These are phyloP conservation scores for Conticribra weissflogii DNA, from an alignment of 108 stramenopile species.

Conservation along the genomic window DNA sequence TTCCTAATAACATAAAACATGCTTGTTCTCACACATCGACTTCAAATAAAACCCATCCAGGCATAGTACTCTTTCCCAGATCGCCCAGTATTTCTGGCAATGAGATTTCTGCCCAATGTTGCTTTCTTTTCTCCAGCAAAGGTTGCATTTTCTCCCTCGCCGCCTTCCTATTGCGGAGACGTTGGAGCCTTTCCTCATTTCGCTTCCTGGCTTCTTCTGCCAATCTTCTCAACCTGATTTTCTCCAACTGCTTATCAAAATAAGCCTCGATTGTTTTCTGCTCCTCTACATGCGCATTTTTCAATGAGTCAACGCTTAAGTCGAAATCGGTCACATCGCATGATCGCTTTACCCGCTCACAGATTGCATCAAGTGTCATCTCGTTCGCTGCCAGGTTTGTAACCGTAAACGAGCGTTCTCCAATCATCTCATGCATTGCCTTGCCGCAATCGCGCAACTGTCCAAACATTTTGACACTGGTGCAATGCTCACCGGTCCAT, in stretches of 20 bases:
- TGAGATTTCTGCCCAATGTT: slow-evolving; percentile 22
- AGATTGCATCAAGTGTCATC: slow-evolving; percentile 23
- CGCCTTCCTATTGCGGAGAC: slow-evolving; percentile 13
- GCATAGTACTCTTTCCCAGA: slow-evolving; percentile 19
- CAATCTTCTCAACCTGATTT: slow-evolving; percentile 7
- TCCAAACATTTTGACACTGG: slow-evolving; percentile 21
- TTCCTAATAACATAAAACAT: too few species aligned
- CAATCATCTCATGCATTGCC: slow-evolving; percentile 24
- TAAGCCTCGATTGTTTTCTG: slow-evolving; percentile 28
- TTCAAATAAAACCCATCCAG: slow-evolving; percentile 33
- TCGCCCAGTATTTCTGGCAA: slow-evolving; percentile 24
- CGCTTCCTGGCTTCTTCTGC: slow-evolving; percentile 10
- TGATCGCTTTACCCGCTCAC: slow-evolving; percentile 26
- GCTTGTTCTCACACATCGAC: slow-evolving; percentile 6
- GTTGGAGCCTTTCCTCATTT: slow-evolving; percentile 11
- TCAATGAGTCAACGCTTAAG: slow-evolving; percentile 18
- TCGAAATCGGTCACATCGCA: slow-evolving; percentile 25
- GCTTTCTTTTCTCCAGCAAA: slow-evolving; percentile 7
- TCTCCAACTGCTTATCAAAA: slow-evolving; percentile 16
- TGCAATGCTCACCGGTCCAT: slow-evolving; percentile 29
- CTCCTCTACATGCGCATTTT: slow-evolving; percentile 21
- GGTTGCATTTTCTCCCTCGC: not conserved
- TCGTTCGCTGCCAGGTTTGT: slow-evolving; percentile 21
- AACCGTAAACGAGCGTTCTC: slow-evolving; percentile 30
- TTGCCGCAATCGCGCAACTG: slow-evolving; percentile 9